A percentile compares a stretch with the other conserved stretches of the same genome.
These are phyloP conservation scores for Bacidia rubella DNA, from an alignment of 495 filamentous ascomycete species.

Conservation along the genomic window DNA sequence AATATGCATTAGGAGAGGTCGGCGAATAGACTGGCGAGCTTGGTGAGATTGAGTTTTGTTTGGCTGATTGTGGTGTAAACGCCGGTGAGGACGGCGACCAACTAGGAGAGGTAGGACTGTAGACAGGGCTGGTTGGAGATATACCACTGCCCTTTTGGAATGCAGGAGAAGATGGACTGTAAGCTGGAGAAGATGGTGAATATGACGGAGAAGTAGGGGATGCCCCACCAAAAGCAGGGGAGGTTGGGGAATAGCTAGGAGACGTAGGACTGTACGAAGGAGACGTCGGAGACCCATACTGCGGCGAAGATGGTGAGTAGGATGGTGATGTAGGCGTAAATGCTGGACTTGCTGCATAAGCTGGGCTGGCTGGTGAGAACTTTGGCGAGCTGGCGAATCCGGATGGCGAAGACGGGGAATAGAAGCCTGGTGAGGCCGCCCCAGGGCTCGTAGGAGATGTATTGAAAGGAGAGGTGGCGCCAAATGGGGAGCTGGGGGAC, in stretches of 20 bases:
- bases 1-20: slow-evolving; percentile 15
- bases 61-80: slow-evolving; percentile 45
- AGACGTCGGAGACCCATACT: slow-evolving; percentile 60
- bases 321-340: slow-evolving; percentile 67
- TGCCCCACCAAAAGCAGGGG: slow-evolving; percentile 34
- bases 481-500: slow-evolving; percentile 64
- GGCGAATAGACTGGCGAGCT: slow-evolving; percentile 32
- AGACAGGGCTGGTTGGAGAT: slow-evolving; percentile 32
- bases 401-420: slow-evolving; percentile 51
- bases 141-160: slow-evolving; percentile 27
- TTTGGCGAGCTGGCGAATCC: slow-evolving; percentile 38
- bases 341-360: slow-evolving; percentile 56
- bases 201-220: slow-evolving; percentile 41
- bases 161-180: slow-evolving; percentile 45
- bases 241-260: slow-evolving; percentile 62
- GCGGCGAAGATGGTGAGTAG: slow-evolving; percentile 76
- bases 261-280: slow-evolving; percentile 75
- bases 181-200: slow-evolving; percentile 54
- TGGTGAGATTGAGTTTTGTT: slow-evolving; percentile 27
- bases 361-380: slow-evolving; percentile 54
- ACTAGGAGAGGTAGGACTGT: slow-evolving; percentile 43
- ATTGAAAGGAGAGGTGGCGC: slow-evolving; percentile 23
- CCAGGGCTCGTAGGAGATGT: slow-evolving; percentile 65
- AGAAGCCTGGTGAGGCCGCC: slow-evolving; percentile 52
- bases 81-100: slow-evolving; percentile 48